phyloP scores from a whole-genome alignment of 129 eudicot genomes.

The Calendula officinalis region DNA sequence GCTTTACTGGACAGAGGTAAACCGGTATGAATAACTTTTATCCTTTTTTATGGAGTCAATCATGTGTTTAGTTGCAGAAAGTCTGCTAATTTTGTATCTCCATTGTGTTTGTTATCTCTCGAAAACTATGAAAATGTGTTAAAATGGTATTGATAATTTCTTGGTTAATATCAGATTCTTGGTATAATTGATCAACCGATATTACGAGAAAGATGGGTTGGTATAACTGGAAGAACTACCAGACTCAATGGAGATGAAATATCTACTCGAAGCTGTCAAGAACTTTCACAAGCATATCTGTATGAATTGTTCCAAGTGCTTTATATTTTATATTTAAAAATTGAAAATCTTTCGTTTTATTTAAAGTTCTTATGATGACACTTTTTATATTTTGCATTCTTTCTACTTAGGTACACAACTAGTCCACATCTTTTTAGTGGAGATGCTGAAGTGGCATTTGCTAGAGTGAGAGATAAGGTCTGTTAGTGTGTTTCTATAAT shows the following conservation, averaged over 20 bases:
- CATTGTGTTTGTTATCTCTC: background rate
- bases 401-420: constrained; percentile 79
- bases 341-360: background rate
- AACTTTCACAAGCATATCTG: constrained; percentile 88
- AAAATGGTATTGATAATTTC: constrained; percentile 27
- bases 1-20: constrained; percentile 80
- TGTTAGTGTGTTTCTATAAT: constrained; percentile 18
- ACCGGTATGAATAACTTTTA: constrained; percentile 70
- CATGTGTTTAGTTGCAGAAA: background rate
- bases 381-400: background rate
- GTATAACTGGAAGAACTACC: constrained; percentile 69
- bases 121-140: too few relatives aligned
- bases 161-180: constrained; percentile 55
- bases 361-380: background rate
- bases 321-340: background rate
- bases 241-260: constrained; percentile 76
- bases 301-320: constrained; percentile 32
- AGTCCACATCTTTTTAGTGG: constrained; percentile 94
- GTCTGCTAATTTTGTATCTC: too few relatives aligned
- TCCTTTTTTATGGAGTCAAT: background rate
- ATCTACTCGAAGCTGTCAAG: constrained; percentile 74
- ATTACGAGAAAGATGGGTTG: constrained; percentile 88
- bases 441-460: constrained; percentile 74
- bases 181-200: constrained; percentile 93
- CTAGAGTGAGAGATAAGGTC: constrained; percentile 84